phyloP scores from a whole-genome alignment of 2,329 filamentous ascomycete species.

The Neoarthrinium moseri region DNA sequence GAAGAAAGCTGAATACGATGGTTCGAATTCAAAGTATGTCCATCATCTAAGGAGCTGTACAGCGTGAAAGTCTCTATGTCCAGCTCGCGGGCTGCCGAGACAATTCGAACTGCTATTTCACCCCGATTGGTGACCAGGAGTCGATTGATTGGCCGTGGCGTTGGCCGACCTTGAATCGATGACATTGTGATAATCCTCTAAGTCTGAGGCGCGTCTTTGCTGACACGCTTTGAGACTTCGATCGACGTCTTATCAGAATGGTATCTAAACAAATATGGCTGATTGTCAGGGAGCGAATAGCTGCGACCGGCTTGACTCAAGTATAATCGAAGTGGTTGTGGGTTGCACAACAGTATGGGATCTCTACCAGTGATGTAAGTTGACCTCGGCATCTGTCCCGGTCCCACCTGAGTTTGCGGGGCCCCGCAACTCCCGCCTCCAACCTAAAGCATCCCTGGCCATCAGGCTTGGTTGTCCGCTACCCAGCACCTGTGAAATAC shows the following conservation, averaged over 20 bases:
- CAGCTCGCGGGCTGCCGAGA: constrained; percentile 59
- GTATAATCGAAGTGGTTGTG: too few species aligned
- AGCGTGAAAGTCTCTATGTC: constrained; percentile 54
- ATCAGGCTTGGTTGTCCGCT: too few species aligned
- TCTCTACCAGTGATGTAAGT: neutral
- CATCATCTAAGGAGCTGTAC: constrained; percentile 53
- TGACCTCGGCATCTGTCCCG: neutral
- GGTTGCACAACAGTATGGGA: too few species aligned
- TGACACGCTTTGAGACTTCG: too few species aligned
- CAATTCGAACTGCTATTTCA: constrained; percentile 62
- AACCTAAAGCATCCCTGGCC: too few species aligned
- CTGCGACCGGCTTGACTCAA: too few species aligned
- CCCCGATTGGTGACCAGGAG: constrained; percentile 36
- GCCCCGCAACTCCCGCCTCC: neutral
- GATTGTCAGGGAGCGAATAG: too few species aligned
- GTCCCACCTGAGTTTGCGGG: neutral
- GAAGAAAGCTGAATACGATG: constrained; percentile 50
- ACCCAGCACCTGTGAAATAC: too few species aligned
- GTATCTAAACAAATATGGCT: too few species aligned
- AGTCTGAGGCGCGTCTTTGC: too few species aligned
- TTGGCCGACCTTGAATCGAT: neutral
- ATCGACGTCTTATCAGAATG: neutral
- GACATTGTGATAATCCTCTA: neutral
- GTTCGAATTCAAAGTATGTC: constrained; percentile 50
- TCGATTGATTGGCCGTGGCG: constrained; percentile 1